Evolutionary conservation across 2,329 filamentous ascomycete genomes (phyloP).

Genomic region (Aspergillus sp.): DNA sequence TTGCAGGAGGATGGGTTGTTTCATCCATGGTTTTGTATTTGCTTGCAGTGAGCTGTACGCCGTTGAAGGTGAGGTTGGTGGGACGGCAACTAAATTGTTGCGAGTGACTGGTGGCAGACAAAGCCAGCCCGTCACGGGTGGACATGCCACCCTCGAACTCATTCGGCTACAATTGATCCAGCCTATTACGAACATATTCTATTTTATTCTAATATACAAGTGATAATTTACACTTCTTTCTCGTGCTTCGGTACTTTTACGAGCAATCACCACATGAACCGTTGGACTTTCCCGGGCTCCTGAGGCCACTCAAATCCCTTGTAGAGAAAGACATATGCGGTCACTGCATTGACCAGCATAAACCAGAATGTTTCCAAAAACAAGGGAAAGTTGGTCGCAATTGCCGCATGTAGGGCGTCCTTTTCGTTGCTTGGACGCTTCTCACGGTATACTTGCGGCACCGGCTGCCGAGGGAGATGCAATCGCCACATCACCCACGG

Average conservation of each 20-base stretch:
- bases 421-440: slow-evolving; percentile 20
- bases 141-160: too few relatives aligned
- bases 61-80: too few relatives aligned
- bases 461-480: slow-evolving; percentile 59
- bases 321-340: slow-evolving; percentile 27
- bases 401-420: slow-evolving; percentile 24
- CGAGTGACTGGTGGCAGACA: background rate
- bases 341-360: slow-evolving; percentile 39
- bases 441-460: slow-evolving; percentile 26
- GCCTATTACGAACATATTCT: too few relatives aligned
- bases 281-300: slow-evolving; percentile 52
- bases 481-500: slow-evolving; percentile 93
- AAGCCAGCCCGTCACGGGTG: background rate
- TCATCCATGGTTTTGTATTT: background rate
- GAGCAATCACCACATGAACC: slow-evolving; percentile 60
- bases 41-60: background rate
- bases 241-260: too few relatives aligned
- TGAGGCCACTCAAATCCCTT: slow-evolving; percentile 25
- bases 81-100: too few relatives aligned
- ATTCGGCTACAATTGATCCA: too few relatives aligned
- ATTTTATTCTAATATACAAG: too few relatives aligned
- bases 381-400: slow-evolving; percentile 27
- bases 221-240: too few relatives aligned
- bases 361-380: slow-evolving; percentile 59
- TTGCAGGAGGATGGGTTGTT: slow-evolving; percentile 8